These are phyloP conservation scores for Lasiosphaeris hirsuta DNA, from an alignment of 495 filamentous ascomycete species.

Conservation along the genomic window DNA sequence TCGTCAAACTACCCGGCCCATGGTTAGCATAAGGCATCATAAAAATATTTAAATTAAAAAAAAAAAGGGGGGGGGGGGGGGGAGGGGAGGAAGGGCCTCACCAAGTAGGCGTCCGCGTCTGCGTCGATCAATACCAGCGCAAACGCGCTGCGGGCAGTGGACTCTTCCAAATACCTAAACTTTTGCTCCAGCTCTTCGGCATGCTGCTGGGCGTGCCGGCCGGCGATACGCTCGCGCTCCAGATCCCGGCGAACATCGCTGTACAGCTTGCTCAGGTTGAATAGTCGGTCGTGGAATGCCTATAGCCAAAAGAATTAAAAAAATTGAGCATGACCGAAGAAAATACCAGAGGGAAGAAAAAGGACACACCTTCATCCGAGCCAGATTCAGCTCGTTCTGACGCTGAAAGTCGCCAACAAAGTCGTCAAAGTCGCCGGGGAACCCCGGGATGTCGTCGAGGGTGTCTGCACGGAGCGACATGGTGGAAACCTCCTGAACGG, in stretches of 20 bases:
- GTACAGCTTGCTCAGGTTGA: slow-evolving; percentile 9
- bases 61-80: too few species aligned
- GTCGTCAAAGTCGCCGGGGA: neutral
- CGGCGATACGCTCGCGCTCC: slow-evolving; percentile 20
- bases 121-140: slow-evolving; percentile 37
- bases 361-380: slow-evolving; percentile 8
- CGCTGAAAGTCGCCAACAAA: slow-evolving; percentile 1
- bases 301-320: too few species aligned
- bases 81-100: too few species aligned
- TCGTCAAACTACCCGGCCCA: slow-evolving; percentile 34
- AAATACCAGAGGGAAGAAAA: too few species aligned
- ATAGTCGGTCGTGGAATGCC: slow-evolving; percentile 3
- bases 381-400: slow-evolving; percentile 7
- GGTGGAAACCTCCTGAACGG: too few species aligned
- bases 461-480: too few species aligned
- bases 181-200: slow-evolving; percentile 12
- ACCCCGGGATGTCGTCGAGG: too few species aligned
- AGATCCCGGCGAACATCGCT: slow-evolving; percentile 16
- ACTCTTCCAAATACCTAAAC: slow-evolving; percentile 6
- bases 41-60: too few species aligned
- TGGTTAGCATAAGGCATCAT: too few species aligned
- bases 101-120: slow-evolving; percentile 35
- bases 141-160: slow-evolving; percentile 18
- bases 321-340: too few species aligned
- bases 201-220: slow-evolving; percentile 14